phyloP scores from a whole-genome alignment of 352 stramenopile genomes.

The Globisporangium heterothallicum region DNA sequence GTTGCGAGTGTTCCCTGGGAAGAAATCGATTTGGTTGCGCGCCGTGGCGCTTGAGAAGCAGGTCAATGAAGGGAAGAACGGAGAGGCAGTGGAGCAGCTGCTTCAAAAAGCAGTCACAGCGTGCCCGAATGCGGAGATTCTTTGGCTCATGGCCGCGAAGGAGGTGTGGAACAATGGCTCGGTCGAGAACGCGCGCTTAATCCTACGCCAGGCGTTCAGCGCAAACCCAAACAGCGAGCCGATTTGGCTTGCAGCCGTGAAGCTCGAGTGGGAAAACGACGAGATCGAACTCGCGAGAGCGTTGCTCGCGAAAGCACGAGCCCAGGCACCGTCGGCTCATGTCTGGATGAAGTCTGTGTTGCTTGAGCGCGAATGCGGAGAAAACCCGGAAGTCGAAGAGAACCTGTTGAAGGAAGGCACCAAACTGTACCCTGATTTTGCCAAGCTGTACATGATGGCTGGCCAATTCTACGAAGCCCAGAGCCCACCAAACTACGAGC shows the following conservation, averaged over 20 bases:
- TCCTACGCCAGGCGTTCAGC: conserved; percentile 95
- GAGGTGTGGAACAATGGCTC: conserved; percentile 95
- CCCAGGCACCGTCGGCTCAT: conserved; percentile 83
- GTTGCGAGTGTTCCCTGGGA: conserved; percentile 84
- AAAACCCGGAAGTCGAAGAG: conserved; percentile 57
- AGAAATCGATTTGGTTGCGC: conserved; percentile 95
- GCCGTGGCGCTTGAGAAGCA: conserved; percentile 96
- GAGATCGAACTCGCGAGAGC: conserved; percentile 91
- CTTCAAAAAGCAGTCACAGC: conserved; percentile 91
- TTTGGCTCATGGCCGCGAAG: conserved; percentile 98
- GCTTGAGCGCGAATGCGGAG: conserved; percentile 90
- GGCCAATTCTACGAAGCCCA: conserved; percentile 88
- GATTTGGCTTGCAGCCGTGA: conserved; percentile 96
- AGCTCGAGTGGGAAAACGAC: conserved; percentile 98
- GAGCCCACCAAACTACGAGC: conserved; percentile 47
- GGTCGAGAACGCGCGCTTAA: conserved; percentile 89
- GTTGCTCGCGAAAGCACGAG: conserved; percentile 70
- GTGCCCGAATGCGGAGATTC: conserved; percentile 93
- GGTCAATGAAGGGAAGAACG: conserved; percentile 75
- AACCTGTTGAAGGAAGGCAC: conserved; percentile 90
- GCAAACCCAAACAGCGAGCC: conserved; percentile 95
- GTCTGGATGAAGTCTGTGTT: conserved; percentile 98
- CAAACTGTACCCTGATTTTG: conserved; percentile 85
- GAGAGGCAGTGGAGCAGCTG: conserved; percentile 80
- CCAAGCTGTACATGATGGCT: conserved; percentile 98